These are phyloP conservation scores for Neurospora tetraspora DNA, from an alignment of 495 filamentous ascomycete genomes.

Conservation along the genomic window DNA sequence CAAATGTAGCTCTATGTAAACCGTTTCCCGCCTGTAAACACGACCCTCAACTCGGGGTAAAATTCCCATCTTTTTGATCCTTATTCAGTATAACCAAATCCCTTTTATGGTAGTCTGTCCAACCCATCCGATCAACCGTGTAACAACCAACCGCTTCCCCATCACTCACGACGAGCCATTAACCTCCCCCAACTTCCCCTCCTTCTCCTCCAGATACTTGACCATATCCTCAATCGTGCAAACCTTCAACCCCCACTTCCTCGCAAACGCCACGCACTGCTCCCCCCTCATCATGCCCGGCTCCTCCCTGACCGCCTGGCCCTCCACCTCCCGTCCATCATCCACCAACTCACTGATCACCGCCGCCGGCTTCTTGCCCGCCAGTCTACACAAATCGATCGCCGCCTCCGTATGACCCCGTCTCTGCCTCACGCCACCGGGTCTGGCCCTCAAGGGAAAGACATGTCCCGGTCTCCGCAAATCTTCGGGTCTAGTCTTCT, in stretches of 20 bases:
- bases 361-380: constrained; percentile 62
- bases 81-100: neutral
- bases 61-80: neutral
- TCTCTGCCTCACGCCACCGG: constrained; percentile 70
- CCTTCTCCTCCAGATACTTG: constrained; percentile 60
- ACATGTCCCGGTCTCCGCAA: constrained; percentile 88
- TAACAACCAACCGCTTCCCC: neutral
- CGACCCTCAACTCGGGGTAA: neutral
- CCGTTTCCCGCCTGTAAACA: neutral
- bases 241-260: constrained; percentile 79
- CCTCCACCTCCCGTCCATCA: constrained; percentile 54
- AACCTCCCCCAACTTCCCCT: constrained; percentile 33
- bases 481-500: constrained; percentile 39
- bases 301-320: constrained; percentile 44
- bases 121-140: neutral
- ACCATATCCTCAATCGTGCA: constrained; percentile 93
- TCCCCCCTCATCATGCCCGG: constrained; percentile 90
- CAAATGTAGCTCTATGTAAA: neutral
- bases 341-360: constrained; percentile 86
- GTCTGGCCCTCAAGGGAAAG: constrained; percentile 69
- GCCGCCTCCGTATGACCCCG: constrained; percentile 89
- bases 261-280: constrained; percentile 79
- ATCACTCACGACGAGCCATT: constrained; percentile 25
- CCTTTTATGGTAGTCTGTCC: neutral
- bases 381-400: constrained; percentile 73